Conservation (phyloP, 768 basidiomycete genomes). For the Suillus bovinus region DNA sequence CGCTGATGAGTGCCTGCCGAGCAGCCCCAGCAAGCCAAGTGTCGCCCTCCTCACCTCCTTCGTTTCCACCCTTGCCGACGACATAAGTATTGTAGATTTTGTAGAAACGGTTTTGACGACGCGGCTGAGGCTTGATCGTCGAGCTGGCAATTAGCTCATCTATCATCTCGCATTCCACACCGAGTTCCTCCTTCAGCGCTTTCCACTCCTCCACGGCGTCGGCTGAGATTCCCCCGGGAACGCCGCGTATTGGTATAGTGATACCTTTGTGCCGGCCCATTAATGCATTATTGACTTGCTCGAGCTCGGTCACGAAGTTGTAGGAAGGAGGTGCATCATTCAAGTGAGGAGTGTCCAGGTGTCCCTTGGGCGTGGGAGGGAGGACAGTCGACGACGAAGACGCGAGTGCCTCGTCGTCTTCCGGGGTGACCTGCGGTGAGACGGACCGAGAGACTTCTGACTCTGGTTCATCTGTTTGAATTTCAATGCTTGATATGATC, state of each 20-base stretch:
- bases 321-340: conserved; percentile 76
- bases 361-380: conserved; percentile 67
- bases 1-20: conserved; percentile 54
- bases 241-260: conserved; percentile 41
- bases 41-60: conserved; percentile 10
- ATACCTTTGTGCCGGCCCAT: conserved; percentile 73
- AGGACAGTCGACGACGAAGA: conserved; percentile 75
- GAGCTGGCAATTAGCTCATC: conserved; percentile 65
- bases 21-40: conserved; percentile 37
- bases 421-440: conserved; percentile 37
- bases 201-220: conserved; percentile 78
- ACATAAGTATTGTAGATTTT: conserved; percentile 84
- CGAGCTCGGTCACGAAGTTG: conserved; percentile 50
- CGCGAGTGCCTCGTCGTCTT: conserved; percentile 55
- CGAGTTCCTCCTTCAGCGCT: conserved; percentile 75
- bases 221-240: conserved; percentile 57
- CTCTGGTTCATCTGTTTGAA: conserved; percentile 54
- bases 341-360: conserved; percentile 25
- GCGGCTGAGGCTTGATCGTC: conserved; percentile 30
- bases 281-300: conserved; percentile 54
- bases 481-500: conserved; percentile 51
- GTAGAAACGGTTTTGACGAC: conserved; percentile 62
- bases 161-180: conserved; percentile 74
- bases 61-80: conserved; percentile 36
- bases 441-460: conserved; percentile 41